Evolutionary conservation across 768 basidiomycete species (phyloP).

Genomic region (Tricholoma hemisulphureum): DNA sequence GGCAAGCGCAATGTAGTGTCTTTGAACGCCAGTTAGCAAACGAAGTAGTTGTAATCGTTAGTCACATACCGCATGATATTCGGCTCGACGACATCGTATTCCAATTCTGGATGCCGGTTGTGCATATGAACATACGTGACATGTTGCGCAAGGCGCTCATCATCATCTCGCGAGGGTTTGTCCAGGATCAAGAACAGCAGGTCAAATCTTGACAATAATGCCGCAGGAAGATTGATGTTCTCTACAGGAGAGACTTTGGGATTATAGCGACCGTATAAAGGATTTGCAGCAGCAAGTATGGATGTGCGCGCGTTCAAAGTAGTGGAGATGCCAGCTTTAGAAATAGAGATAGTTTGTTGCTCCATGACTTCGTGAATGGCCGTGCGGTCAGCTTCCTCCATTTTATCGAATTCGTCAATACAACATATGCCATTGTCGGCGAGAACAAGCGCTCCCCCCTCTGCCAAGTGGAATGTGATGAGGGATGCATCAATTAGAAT

Average conservation of each 20-base stretch:
- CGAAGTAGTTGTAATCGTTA: neutral
- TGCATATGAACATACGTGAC: conserved; percentile 99
- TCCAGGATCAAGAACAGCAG: conserved; percentile 95
- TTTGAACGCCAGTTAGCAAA: conserved; percentile 28
- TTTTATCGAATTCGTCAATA: conserved; percentile 99
- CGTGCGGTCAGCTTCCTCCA: conserved; percentile 97
- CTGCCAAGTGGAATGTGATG: conserved; percentile 40
- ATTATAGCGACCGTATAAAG: conserved; percentile 97
- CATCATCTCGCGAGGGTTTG: conserved; percentile 91
- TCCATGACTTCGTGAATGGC: conserved; percentile 99
- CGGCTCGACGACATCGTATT: conserved; percentile 82
- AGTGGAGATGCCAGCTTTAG: conserved; percentile 98
- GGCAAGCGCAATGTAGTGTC: conserved; percentile 93
- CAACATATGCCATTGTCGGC: conserved; percentile 99
- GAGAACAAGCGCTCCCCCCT: conserved; percentile 98
- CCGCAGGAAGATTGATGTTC: conserved; percentile 98
- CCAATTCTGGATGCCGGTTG: conserved; percentile 82
- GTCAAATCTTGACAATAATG: conserved; percentile 94
- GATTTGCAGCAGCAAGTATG: conserved; percentile 96
- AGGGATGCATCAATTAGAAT: neutral
- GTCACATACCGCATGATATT: conserved; percentile 75
- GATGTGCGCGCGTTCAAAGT: conserved; percentile 97
- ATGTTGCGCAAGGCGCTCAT: conserved; percentile 94
- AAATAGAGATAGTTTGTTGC: conserved; percentile 99
- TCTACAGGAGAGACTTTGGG: conserved; percentile 97